Evolutionary conservation across 305 asterid genomes (phyloP).

Genomic region (Salvia sclarea): DNA sequence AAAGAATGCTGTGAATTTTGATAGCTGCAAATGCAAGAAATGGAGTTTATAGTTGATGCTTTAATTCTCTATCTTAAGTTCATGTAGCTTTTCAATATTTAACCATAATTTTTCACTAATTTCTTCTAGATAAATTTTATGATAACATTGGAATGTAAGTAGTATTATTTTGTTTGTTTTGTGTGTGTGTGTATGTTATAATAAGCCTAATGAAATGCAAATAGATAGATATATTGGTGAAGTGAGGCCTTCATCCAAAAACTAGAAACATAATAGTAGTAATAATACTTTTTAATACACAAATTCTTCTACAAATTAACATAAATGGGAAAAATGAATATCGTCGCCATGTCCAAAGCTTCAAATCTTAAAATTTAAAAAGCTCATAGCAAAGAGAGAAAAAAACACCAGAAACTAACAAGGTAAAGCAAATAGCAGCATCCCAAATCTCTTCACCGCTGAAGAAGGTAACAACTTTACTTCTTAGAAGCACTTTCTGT

Average conservation of each 20-base stretch:
- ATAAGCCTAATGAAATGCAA: not conserved
- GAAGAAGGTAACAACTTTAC: not conserved
- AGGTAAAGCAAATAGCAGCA: conserved; percentile 38
- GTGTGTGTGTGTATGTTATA: not conserved
- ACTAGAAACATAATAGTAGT: conserved; percentile 34
- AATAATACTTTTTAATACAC: conserved; percentile 40
- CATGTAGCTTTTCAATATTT: too few species aligned
- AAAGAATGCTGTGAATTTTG: too few species aligned
- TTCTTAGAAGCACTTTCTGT: conserved; percentile 74
- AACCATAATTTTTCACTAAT: too few species aligned
- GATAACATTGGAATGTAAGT: too few species aligned
- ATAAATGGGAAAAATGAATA: conserved; percentile 47
- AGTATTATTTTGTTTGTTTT: too few species aligned
- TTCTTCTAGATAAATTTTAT: too few species aligned
- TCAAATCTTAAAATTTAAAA: conserved; percentile 36
- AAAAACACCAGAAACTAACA: conserved; percentile 35
- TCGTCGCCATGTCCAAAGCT: conserved; percentile 41
- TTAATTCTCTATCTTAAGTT: too few species aligned
- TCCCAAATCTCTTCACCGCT: conserved; percentile 32
- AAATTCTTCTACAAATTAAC: conserved; percentile 50
- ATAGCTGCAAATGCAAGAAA: too few species aligned
- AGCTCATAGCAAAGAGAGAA: conserved; percentile 15
- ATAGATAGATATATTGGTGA: not conserved
- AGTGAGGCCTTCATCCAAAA: conserved; percentile 1
- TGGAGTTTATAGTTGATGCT: too few species aligned